A percentile compares a stretch with the other conserved stretches of the same genome.
Conservation (phyloP, 139 green algal species). For the Spirogloea muscicola region DNA sequence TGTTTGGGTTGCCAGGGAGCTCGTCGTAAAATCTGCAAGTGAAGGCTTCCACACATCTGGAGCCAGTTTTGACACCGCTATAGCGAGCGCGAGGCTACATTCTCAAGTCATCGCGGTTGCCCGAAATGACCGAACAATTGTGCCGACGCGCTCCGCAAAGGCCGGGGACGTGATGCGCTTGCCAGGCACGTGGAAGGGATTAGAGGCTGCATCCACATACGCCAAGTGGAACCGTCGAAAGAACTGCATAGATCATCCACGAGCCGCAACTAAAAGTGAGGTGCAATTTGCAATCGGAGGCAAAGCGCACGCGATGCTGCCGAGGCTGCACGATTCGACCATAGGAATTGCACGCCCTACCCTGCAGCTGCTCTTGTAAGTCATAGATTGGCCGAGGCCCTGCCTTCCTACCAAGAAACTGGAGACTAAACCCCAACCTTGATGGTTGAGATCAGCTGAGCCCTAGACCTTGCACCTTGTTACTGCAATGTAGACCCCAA, state of each 20-base stretch:
- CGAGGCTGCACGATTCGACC: neutral
- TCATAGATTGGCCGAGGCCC: too few relatives aligned
- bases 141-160: constrained; percentile 27
- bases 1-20: too few relatives aligned
- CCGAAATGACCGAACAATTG: constrained; percentile 18
- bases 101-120: too few relatives aligned
- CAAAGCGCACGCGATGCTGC: neutral
- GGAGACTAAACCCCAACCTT: neutral
- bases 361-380: neutral
- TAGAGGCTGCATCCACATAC: constrained; percentile 75
- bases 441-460: neutral
- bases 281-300: neutral
- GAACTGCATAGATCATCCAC: constrained; percentile 54
- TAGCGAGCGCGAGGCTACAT: too few relatives aligned
- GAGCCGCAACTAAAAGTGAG: neutral
- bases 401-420: neutral
- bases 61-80: too few relatives aligned
- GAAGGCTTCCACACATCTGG: too few relatives aligned
- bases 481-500: neutral
- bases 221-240: constrained; percentile 66
- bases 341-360: neutral
- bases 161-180: constrained; percentile 32
- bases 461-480: neutral
- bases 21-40: too few relatives aligned
- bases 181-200: constrained; percentile 76